Percentiles rank a stretch among this genome's conserved stretches.
These are phyloP conservation scores for Solanum corneliomulleri DNA, from an alignment of 257 asterid species.

Conservation along the genomic window DNA sequence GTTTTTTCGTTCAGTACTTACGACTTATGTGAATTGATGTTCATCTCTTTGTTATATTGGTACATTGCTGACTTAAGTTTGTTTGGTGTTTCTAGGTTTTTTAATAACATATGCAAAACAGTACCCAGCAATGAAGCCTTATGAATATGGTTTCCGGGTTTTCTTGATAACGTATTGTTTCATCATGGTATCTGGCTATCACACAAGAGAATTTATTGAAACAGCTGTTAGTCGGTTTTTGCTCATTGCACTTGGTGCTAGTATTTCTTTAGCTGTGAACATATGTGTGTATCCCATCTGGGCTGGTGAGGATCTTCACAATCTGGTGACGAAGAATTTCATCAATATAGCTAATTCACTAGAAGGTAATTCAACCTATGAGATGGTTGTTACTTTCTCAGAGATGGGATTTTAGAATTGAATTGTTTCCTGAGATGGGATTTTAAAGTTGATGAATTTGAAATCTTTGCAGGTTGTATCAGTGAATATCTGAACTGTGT, in stretches of 20 bases:
- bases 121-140: constrained; percentile 62
- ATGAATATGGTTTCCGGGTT: constrained; percentile 72
- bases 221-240: constrained; percentile 51
- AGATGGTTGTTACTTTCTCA: not conserved
- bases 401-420: not conserved
- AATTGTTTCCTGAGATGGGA: not conserved
- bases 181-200: constrained; percentile 66
- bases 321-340: constrained; percentile 56
- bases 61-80: not conserved
- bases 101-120: constrained; percentile 47
- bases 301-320: constrained; percentile 85
- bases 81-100: constrained; percentile 26
- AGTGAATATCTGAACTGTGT: constrained; percentile 41
- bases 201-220: constrained; percentile 37
- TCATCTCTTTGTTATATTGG: not conserved
- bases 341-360: constrained; percentile 53
- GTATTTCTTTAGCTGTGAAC: constrained; percentile 47
- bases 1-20: constrained; percentile 5
- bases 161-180: constrained; percentile 66
- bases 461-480: constrained; percentile 45
- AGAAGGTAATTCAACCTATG: constrained; percentile 40
- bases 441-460: not conserved
- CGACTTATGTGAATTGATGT: not conserved
- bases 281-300: constrained; percentile 67
- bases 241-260: constrained; percentile 65